A percentile compares a stretch with the other conserved stretches of the same genome.
phyloP scores from a whole-genome alignment of 1,284 basidiomycete species.

The Papiliotrema fonsecae region DNA sequence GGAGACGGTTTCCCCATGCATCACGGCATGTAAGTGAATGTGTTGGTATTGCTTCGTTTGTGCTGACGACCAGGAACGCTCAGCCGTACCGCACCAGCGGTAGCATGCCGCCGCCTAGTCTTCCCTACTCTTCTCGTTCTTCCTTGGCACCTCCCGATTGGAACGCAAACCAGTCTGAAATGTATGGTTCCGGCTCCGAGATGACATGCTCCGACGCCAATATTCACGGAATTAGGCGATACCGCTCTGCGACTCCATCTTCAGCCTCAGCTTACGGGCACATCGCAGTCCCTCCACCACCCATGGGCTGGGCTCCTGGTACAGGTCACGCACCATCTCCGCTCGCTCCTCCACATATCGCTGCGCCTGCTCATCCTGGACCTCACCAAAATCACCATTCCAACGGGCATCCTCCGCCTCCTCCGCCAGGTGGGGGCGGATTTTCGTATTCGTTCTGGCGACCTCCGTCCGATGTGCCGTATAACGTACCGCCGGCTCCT shows the following conservation, averaged over 20 bases:
- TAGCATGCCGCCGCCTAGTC: conserved; percentile 7
- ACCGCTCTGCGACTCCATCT: conserved; percentile 11
- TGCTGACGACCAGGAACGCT: neutral
- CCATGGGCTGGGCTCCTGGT: neutral
- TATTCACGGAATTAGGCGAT: conserved; percentile 2
- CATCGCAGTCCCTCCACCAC: neutral
- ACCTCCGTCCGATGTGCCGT: conserved; percentile 1
- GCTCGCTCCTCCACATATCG: neutral
- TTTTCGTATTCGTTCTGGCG: conserved; percentile 1
- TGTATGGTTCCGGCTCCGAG: neutral
- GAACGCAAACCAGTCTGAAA: neutral
- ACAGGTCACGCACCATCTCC: neutral
- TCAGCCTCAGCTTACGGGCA: neutral
- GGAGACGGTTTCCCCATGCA: neutral
- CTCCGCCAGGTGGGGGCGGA: too few species aligned
- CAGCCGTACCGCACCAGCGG: neutral
- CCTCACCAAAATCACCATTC: too few species aligned
- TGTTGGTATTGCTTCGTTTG: neutral
- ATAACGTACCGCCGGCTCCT: neutral
- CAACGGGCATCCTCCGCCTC: too few species aligned
- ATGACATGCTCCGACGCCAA: neutral
- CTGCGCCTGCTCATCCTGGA: too few species aligned
- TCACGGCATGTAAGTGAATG: neutral
- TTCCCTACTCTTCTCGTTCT: conserved; percentile 5
- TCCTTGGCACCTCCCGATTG: conserved; percentile 8